phyloP scores from a whole-genome alignment of 208 protist species.

The Borovskyia barvae region DNA sequence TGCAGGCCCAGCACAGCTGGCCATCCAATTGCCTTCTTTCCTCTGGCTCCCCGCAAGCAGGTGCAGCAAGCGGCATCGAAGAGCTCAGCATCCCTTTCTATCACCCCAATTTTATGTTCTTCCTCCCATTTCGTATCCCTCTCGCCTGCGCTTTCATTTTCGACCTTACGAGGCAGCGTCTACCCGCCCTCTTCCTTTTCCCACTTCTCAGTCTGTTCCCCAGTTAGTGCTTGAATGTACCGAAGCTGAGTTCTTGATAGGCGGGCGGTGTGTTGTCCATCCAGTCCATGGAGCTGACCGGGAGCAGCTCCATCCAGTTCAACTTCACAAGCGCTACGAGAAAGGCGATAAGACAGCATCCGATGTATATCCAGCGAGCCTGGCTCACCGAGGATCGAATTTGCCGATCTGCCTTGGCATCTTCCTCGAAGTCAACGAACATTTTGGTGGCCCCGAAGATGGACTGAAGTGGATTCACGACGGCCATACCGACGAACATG shows the following conservation, averaged over 20 bases:
- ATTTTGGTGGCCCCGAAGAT: constrained; percentile 46
- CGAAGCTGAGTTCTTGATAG: constrained; percentile 61
- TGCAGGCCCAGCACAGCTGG: no score
- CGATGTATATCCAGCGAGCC: constrained; percentile 80
- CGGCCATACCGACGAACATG: constrained; percentile 89
- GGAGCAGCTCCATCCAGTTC: constrained; percentile 84
- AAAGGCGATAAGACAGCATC: constrained; percentile 65
- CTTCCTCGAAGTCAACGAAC: constrained; percentile 73
- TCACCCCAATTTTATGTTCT: no score
- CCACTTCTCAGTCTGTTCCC: no score
- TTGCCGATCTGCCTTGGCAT: constrained; percentile 47
- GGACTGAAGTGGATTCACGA: constrained; percentile 68
- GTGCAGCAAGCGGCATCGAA: no score
- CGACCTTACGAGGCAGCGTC: no score
- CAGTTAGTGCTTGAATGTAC: constrained; percentile 29
- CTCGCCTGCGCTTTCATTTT: no score
- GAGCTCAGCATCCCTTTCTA: no score
- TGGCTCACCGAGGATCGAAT: constrained; percentile 50
- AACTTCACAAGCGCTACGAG: constrained; percentile 79
- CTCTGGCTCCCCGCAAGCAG: no score
- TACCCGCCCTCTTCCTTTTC: no score
- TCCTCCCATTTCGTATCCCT: no score
- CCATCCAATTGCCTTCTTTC: no score
- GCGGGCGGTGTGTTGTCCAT: constrained; percentile 55
- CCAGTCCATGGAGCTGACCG: constrained; percentile 82